Evolutionary conservation across 1,284 basidiomycete genomes (phyloP).

Genomic region (Naganishia cerealis): DNA sequence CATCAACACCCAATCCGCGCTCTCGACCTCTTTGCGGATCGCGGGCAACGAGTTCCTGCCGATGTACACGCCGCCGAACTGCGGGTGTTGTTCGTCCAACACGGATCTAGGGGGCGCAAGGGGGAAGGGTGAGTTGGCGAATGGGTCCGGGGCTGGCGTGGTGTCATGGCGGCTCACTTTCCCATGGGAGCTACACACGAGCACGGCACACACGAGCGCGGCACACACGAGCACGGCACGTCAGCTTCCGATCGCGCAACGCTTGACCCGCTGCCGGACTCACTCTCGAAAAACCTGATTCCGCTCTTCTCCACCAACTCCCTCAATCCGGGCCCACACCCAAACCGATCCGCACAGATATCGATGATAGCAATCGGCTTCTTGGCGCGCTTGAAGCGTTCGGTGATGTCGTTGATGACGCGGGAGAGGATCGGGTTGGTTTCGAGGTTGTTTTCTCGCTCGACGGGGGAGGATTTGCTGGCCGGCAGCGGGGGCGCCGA

Average conservation of each 20-base stretch:
- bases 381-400: slow-evolving; percentile 65
- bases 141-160: not conserved
- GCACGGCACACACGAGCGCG: too few species aligned
- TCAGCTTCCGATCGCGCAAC: too few species aligned
- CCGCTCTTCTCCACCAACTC: slow-evolving; percentile 70
- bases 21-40: slow-evolving; percentile 75
- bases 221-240: not conserved
- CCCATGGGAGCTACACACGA: slow-evolving; percentile 35
- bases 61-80: slow-evolving; percentile 88
- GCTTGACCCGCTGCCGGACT: too few species aligned
- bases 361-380: slow-evolving; percentile 81
- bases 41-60: slow-evolving; percentile 72
- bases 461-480: slow-evolving; percentile 28
- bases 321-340: slow-evolving; percentile 66
- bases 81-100: slow-evolving; percentile 72
- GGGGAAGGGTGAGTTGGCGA: not conserved
- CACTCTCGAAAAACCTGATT: slow-evolving; percentile 67
- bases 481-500: slow-evolving; percentile 44
- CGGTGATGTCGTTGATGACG: slow-evolving; percentile 70
- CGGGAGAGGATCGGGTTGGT: slow-evolving; percentile 60
- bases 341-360: slow-evolving; percentile 80
- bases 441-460: slow-evolving; percentile 32
- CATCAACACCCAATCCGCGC: slow-evolving; percentile 77
- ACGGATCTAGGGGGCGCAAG: slow-evolving; percentile 55
- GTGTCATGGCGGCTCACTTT: slow-evolving; percentile 13